Conservation (phyloP, 2,329 filamentous ascomycete genomes). For the Fusarium coicis region DNA sequence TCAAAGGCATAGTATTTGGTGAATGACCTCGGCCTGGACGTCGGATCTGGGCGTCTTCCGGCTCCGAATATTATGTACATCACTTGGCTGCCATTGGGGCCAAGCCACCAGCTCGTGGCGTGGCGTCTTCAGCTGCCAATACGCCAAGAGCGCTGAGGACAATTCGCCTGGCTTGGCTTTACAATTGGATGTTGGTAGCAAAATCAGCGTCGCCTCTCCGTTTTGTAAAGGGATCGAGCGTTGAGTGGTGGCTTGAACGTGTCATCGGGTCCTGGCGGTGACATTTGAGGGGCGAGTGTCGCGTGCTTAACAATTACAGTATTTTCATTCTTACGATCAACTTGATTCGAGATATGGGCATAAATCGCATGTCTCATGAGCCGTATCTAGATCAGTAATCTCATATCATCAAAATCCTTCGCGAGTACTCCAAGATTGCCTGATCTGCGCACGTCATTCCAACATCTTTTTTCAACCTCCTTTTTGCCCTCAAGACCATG, state of each 20-base stretch:
- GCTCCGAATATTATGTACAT: conserved; percentile 10
- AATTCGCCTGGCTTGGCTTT: not conserved
- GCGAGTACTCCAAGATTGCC: not conserved
- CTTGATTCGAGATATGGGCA: not conserved
- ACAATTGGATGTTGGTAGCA: not conserved
- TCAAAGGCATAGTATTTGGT: too few species aligned
- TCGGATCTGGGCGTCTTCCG: conserved; percentile 19
- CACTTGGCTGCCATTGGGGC: not conserved
- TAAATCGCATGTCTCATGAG: not conserved
- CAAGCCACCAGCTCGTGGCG: conserved; percentile 3
- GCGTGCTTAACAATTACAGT: not conserved
- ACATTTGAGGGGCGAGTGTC: not conserved
- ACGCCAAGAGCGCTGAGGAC: not conserved
- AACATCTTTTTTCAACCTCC: not conserved
- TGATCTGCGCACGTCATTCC: not conserved
- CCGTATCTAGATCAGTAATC: not conserved
- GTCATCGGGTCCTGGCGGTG: conserved; percentile 5
- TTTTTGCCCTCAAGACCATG: conserved; percentile 9
- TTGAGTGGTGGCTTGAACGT: not conserved
- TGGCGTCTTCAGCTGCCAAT: conserved; percentile 16
- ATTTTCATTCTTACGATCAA: too few species aligned
- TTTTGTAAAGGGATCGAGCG: not conserved
- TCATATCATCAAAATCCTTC: not conserved
- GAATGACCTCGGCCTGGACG: conserved; percentile 14
- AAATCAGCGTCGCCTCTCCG: not conserved